Evolutionary conservation across 805 yeast species (phyloP), one percentile per base, ranked within the genome.

Genomic region (Barnettozyma populi): DNA sequence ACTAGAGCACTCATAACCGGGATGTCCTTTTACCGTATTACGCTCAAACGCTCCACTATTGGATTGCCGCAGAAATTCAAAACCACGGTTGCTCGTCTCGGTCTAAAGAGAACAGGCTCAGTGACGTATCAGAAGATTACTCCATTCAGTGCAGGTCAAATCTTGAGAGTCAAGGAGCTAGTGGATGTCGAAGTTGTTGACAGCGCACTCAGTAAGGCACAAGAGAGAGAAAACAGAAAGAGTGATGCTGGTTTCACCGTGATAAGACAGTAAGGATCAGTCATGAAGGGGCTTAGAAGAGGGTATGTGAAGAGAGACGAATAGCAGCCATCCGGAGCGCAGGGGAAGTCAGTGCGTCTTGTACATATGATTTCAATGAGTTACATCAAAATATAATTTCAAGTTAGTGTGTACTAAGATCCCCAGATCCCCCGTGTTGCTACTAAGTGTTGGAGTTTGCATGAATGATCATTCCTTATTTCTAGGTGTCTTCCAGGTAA

Each of bases 81-180:
- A 53, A 76, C 77, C 50, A 82, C 90, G 8, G 79, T 88, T 24
- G 69, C 74, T 49, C 75, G 85, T 7, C 71, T 92, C 51, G 98
- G 98, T 0, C 77, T 92, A 45, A 77, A 74, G 46, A 80, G 75
- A 57, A 80, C 94, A 57, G 87, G 90, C 45, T 82, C 82, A 36
- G 77, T 83, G 2, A 82, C 80, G 2, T 90, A 84, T 67, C 90
- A 82, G 59, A 68, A 70, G 41, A 88, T 86, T 4, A 74, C 84
- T 11, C 90, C 95, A 14, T 78, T 84, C 31, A 78, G 84, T 50
- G 97, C 98, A 3, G 96, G 96, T 65, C 82, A 83, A 72, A 75
- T 92, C 48, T 79, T 88, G 29, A 72, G 76, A 50, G 87, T 92
- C 41, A 92, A 92, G 66, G 97, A 92, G 65, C 72, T 92, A 48